Conservation (phyloP, 768 basidiomycete genomes). For the Asterophora parasitica region DNA sequence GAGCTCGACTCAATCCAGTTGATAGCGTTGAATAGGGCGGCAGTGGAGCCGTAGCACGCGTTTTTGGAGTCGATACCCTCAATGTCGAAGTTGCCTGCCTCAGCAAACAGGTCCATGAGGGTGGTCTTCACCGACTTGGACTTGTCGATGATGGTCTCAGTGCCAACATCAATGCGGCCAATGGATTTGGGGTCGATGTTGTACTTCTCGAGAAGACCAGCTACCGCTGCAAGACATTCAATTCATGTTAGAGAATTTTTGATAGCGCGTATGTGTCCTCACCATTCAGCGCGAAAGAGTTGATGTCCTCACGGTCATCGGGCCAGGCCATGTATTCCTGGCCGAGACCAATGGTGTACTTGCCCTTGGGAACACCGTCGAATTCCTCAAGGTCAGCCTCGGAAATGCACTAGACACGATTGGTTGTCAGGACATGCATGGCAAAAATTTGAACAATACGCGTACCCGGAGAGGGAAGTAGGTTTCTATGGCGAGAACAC, state of each 20-base stretch:
- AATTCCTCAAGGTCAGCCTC: constrained; percentile 92
- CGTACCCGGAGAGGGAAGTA: constrained; percentile 91
- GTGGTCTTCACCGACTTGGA: constrained; percentile 98
- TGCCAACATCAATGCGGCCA: constrained; percentile 97
- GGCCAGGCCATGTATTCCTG: constrained; percentile 99
- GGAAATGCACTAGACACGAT: constrained; percentile 73
- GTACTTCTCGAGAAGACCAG: constrained; percentile 87
- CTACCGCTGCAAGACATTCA: constrained; percentile 56
- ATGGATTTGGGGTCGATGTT: constrained; percentile 95
- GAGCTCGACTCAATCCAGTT: constrained; percentile 97
- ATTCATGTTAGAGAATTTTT: constrained; percentile 3
- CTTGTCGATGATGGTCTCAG: constrained; percentile 99
- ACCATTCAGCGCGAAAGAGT: constrained; percentile 96
- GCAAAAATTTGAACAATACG: constrained; percentile 2
- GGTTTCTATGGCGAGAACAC: constrained; percentile 88
- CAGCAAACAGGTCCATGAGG: constrained; percentile 96
- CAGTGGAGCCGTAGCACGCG: constrained; percentile 98
- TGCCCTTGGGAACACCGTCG: constrained; percentile 91
- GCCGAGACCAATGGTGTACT: constrained; percentile 98
- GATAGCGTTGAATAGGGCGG: constrained; percentile 96
- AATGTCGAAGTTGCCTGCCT: constrained; percentile 90
- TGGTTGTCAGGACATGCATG: constrained; percentile 3
- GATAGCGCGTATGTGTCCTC: constrained; percentile 19
- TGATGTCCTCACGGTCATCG: constrained; percentile 98
- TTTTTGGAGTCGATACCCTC: constrained; percentile 99